Base-by-base conservation (phyloP, 169 alveolate species). In the Haemoproteus tartakovskyi region DNA sequence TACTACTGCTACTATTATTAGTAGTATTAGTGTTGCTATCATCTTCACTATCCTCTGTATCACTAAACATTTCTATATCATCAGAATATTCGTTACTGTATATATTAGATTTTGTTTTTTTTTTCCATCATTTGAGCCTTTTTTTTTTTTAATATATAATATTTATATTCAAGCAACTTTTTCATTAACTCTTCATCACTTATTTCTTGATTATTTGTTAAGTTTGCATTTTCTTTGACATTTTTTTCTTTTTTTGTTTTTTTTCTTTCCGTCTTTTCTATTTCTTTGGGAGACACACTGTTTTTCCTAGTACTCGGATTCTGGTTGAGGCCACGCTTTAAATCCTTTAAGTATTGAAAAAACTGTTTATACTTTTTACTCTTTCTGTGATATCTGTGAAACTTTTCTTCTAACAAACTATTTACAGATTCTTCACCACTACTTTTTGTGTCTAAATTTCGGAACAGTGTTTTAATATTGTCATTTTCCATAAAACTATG, bases 401-500 rank as follows among this genome's bases (percentile, higher is more conserved):
- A 67, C 16, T 54, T 54, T 19, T 67, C 82, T 47, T 67, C 56
- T 26, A 67, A 26, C 12, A 40, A 18, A 41, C 82, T 67, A 45
- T 67, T 67, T 19, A 50, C 82, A 2, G 82, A 67, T 36, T 67
- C 82, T 4, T 67, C 74, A 0, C 82, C 70, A 27, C 82, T 67
- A n/a, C 50, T 67, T 40, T 36, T 41, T 1, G 82, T 47, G 24
- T 40, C 57, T n/a, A 67, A 27, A 26, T 54, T 52, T 2, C 56
- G 41, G 33, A 14, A 59, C n/a, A 67, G 30, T 22, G 14, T 52
- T 40, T n/a, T 67, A n/a, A 54, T 38, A 40, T 54, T 54, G 14
- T 67, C 38, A 59, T 67, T 60, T 46, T 41, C 40, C 18, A 18
- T 24, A 16, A 52, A 41, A 8, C 56, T n/a, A n/a, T n/a, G n/a